Conservation (phyloP, 306 rosid species). For the Mimosa pudica region DNA sequence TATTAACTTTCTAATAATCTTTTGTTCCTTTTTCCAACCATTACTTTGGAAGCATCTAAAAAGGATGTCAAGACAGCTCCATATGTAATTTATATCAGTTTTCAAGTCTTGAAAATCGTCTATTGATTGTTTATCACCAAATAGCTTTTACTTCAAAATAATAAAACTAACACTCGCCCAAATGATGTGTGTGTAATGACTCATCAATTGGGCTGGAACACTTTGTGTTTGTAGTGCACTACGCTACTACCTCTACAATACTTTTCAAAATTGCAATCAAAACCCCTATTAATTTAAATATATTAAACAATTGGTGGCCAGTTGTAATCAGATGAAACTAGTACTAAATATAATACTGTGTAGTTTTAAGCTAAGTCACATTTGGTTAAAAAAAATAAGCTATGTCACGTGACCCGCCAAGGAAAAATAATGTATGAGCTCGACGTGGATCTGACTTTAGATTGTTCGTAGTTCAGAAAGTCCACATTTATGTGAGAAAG, state of each 20-base stretch:
- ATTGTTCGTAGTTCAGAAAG: conserved; percentile 34
- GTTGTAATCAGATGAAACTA: conserved; percentile 45
- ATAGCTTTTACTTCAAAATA: conserved; percentile 32
- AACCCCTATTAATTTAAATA: conserved; percentile 12
- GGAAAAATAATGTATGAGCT: background rate
- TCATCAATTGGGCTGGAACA: conserved; percentile 51
- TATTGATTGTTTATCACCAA: conserved; percentile 51
- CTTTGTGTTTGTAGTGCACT: conserved; percentile 56
- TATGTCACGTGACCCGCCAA: too few relatives aligned
- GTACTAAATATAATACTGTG: background rate
- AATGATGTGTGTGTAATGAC: conserved; percentile 60
- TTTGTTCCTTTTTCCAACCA: conserved; percentile 70
- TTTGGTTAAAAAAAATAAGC: too few relatives aligned
- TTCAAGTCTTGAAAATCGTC: conserved; percentile 50
- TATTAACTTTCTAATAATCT: conserved; percentile 60
- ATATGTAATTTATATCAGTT: conserved; percentile 44
- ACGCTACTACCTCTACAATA: conserved; percentile 49
- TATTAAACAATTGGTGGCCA: conserved; percentile 29
- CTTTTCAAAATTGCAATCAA: conserved; percentile 36
- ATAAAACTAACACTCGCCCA: conserved; percentile 30
- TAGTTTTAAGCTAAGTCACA: conserved; percentile 49
- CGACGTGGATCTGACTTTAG: conserved; percentile 46
- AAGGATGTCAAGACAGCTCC: conserved; percentile 45
- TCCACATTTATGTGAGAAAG: conserved; percentile 33
- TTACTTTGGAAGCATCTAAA: conserved; percentile 79